phyloP scores from a whole-genome alignment of 192 early-diverging fungal species.

The Entomortierella lignicola region DNA sequence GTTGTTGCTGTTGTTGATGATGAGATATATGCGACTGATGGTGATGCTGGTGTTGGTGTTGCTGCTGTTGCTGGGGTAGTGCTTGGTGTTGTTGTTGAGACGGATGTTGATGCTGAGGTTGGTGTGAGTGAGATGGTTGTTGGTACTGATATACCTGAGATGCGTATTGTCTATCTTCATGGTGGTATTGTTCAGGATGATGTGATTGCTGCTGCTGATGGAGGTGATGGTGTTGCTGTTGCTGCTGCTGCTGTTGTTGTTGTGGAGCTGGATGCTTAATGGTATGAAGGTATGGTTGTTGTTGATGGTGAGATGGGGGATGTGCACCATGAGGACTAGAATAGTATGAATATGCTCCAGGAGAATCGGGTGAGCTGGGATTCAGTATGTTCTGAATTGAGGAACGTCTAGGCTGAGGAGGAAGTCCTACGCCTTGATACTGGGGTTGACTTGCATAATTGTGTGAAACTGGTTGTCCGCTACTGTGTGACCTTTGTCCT shows the following conservation, averaged over 20 bases:
- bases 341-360: conserved; percentile 25
- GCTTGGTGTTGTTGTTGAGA: conserved; percentile 15
- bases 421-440: conserved; percentile 7
- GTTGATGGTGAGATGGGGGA: conserved; percentile 17
- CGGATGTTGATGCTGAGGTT: conserved; percentile 20
- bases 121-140: conserved; percentile 16
- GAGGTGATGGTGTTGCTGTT: conserved; percentile 6
- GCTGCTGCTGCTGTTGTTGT: conserved; percentile 21
- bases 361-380: conserved; percentile 29
- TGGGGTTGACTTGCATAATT: conserved; percentile 6
- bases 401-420: conserved; percentile 33
- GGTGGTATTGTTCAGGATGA: conserved; percentile 25
- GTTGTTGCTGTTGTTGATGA: conserved; percentile 22
- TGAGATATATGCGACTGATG: conserved; percentile 14
- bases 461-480: conserved; percentile 13
- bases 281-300: conserved; percentile 25
- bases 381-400: conserved; percentile 52
- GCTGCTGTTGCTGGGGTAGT: conserved; percentile 17
- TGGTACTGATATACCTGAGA: conserved; percentile 19
- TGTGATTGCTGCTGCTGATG: conserved; percentile 12
- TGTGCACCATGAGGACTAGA: conserved; percentile 8
- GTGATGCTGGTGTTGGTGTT: conserved; percentile 1
- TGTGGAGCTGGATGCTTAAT: conserved; percentile 17
- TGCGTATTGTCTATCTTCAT: conserved; percentile 20
- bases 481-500: conserved; percentile 23